Percentiles rank a stretch among this genome's conserved stretches.
These are phyloP conservation scores for Escallonia herrerae DNA, from an alignment of 129 eudicot species.

Conservation along the genomic window DNA sequence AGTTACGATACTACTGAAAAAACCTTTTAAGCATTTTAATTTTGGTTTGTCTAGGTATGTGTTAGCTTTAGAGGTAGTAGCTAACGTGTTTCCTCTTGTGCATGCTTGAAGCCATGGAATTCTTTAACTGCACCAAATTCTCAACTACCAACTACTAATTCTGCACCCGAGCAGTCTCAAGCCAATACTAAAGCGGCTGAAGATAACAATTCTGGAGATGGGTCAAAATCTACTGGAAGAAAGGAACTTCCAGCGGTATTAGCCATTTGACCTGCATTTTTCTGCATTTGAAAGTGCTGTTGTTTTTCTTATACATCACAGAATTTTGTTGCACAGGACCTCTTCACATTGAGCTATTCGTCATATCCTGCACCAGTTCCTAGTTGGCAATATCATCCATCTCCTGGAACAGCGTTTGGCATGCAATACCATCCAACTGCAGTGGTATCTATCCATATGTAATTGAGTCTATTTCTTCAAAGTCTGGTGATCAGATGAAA, in stretches of 20 bases:
- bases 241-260: slow-evolving; percentile 52
- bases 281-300: neutral
- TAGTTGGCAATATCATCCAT: slow-evolving; percentile 35
- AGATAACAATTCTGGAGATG: slow-evolving; percentile 11
- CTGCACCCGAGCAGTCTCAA: slow-evolving; percentile 22
- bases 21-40: neutral
- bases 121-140: slow-evolving; percentile 12
- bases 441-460: slow-evolving; percentile 12
- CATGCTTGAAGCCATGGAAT: slow-evolving; percentile 10
- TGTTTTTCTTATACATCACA: neutral
- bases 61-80: neutral
- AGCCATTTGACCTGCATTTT: slow-evolving; percentile 5
- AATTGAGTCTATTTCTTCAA: neutral
- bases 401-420: slow-evolving; percentile 30
- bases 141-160: slow-evolving; percentile 11
- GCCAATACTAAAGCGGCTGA: slow-evolving; percentile 8
- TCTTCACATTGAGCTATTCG: slow-evolving; percentile 32
- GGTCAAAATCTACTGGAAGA: slow-evolving; percentile 25
- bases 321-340: slow-evolving; percentile 25
- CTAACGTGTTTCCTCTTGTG: neutral
- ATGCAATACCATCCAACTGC: slow-evolving; percentile 32
- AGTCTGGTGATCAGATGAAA: neutral
- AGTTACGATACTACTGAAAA: neutral
- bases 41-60: neutral
- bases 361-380: slow-evolving; percentile 21